These are phyloP conservation scores for Lodderomyces elongisporus DNA, from an alignment of 1,139 yeast species.

Conservation along the genomic window DNA sequence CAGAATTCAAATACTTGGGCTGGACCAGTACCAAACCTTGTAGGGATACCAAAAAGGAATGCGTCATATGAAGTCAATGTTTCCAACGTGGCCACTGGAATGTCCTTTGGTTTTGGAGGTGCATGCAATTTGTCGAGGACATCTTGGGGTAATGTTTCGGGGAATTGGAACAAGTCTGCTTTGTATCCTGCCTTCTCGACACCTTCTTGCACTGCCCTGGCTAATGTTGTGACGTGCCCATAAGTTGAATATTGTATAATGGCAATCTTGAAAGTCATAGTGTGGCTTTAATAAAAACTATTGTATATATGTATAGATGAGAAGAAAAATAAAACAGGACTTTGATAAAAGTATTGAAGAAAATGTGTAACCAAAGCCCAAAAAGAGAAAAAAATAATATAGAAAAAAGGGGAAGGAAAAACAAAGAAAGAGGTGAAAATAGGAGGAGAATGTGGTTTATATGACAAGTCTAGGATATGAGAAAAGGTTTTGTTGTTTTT, in stretches of 20 bases:
- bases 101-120: conserved; percentile 54
- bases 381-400: background rate
- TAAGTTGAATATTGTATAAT: conserved; percentile 78
- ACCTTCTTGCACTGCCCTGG: conserved; percentile 68
- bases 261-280: conserved; percentile 36
- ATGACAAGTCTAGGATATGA: too few relatives aligned
- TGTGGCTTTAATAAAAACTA: background rate
- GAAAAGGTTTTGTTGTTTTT: too few relatives aligned
- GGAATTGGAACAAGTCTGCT: conserved; percentile 71
- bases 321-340: conserved; percentile 1
- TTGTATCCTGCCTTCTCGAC: conserved; percentile 67
- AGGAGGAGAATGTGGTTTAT: too few relatives aligned
- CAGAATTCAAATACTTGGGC: conserved; percentile 80
- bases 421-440: background rate
- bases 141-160: conserved; percentile 72
- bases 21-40: conserved; percentile 78
- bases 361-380: too few relatives aligned
- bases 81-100: conserved; percentile 64
- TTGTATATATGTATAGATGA: background rate
- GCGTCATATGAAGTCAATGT: conserved; percentile 65
- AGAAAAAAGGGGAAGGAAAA: background rate
- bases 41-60: conserved; percentile 75
- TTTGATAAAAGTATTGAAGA: too few relatives aligned
- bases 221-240: conserved; percentile 70
- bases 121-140: conserved; percentile 55